Base-by-base conservation (phyloP, 116 monocot genomes). In the Iris pallida region DNA sequence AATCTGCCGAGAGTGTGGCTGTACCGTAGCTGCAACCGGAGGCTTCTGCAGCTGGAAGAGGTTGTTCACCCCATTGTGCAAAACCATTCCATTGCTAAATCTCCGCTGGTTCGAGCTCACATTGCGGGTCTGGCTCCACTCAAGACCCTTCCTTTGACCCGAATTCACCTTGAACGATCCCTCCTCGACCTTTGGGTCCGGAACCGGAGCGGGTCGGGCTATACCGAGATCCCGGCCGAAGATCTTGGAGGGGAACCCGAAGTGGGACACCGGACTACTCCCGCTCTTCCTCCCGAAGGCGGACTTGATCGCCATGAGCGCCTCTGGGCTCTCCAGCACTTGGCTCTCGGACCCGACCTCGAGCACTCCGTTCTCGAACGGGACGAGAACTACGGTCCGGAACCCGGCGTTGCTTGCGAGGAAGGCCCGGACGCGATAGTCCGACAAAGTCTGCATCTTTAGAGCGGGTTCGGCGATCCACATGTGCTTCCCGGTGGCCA, bases 341-440 rank as follows among this genome's bases (percentile, higher is more conserved):
- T 42, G n/a, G 8, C 61, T 41, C 42, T 83, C 72, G 2, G 83
- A 85, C 2, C 85, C 92, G 55, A 92, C 47, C 53, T 92, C 92
- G 12, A 92, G 76, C 16, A 92, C 88, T 0, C 85, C 88, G 12
- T 63, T 47, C 8, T 78, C 81, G 19, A 83, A 71, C 0, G 88
- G 92, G 13, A 92, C 59, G 16, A 92, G 68, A 13, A 85, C 80
- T 7, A 92, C 68, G 11, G 92, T 88, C 18, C 73, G 68, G 19
- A 92, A 81, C 1, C 92, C 92, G 0, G 85, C 85, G 0, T 80
- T 71, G 20, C 70, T 69, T 4, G 88, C 88, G 10, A 92, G 76
- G 54, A 69, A 73, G 2, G 82, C 69, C 4, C 88, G 76, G 40
- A 86, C 71, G 54, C 79, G 90, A 79, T 77, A 88, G 10, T 83